Percentiles rank a stretch among this genome's conserved stretches.
These are phyloP conservation scores for Decorospora gaudefroyi DNA, from an alignment of 2,329 filamentous ascomycete species.

Conservation along the genomic window DNA sequence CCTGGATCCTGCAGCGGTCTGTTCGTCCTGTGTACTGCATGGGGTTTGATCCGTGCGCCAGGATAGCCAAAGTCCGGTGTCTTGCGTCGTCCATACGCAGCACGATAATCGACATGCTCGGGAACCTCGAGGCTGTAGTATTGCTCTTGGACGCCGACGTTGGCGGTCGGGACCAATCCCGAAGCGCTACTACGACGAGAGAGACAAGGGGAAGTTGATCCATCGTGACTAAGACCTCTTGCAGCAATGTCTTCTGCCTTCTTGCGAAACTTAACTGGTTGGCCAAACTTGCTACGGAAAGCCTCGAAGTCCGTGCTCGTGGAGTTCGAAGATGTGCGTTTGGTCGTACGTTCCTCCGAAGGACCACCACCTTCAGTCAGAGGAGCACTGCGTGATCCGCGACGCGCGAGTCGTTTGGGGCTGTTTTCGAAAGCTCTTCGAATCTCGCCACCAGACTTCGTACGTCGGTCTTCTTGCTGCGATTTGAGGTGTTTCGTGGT, in stretches of 20 bases:
- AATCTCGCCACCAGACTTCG: conserved; percentile 27
- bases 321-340: conserved; percentile 11
- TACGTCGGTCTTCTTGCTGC: conserved; percentile 12
- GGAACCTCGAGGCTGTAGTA: conserved; percentile 27
- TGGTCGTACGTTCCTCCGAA: conserved; percentile 9
- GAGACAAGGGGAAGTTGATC: conserved; percentile 24
- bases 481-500: conserved; percentile 1
- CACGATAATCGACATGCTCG: conserved; percentile 35
- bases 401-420: conserved; percentile 9
- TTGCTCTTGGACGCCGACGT: conserved; percentile 21
- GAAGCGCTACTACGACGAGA: conserved; percentile 17
- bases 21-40: conserved; percentile 13
- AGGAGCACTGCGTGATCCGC: conserved; percentile 18
- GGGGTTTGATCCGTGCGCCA: conserved; percentile 36
- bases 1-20: conserved; percentile 27
- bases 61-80: conserved; percentile 44
- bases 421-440: conserved; percentile 24
- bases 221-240: conserved; percentile 31
- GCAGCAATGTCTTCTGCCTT: conserved; percentile 18
- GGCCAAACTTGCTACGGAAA: conserved; percentile 12
- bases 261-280: conserved; percentile 8
- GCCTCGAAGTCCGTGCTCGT: conserved; percentile 6
- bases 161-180: conserved; percentile 6
- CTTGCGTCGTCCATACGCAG: conserved; percentile 38
- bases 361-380: conserved; percentile 10